Conservation (phyloP, 108 stramenopile species). For the Pseudonitzschia delicatissima region DNA sequence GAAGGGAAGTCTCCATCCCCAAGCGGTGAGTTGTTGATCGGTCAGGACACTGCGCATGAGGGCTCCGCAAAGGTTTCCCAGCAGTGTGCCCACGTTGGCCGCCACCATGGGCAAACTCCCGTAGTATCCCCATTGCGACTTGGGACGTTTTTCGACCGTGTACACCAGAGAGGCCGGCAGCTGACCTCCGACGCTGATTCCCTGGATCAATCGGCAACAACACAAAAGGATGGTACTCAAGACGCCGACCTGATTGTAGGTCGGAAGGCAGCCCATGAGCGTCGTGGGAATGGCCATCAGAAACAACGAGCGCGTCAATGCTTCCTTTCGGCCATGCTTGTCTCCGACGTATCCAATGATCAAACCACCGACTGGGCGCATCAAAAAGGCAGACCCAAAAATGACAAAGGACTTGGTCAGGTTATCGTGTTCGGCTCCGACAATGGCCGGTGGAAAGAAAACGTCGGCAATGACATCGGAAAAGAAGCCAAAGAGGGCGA, state of each 20-base stretch:
- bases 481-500: slow-evolving; percentile 76
- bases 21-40: slow-evolving; percentile 48
- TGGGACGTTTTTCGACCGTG: slow-evolving; percentile 49
- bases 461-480: slow-evolving; percentile 60
- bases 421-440: too few relatives aligned
- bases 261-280: slow-evolving; percentile 69
- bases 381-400: slow-evolving; percentile 70
- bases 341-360: slow-evolving; percentile 66
- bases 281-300: slow-evolving; percentile 70
- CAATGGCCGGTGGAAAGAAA: too few relatives aligned
- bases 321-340: slow-evolving; percentile 60
- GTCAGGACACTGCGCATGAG: slow-evolving; percentile 49
- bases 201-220: slow-evolving; percentile 58
- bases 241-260: slow-evolving; percentile 50
- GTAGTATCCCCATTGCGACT: slow-evolving; percentile 62
- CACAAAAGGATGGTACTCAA: slow-evolving; percentile 44
- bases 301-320: slow-evolving; percentile 49
- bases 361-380: slow-evolving; percentile 65
- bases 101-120: slow-evolving; percentile 57
- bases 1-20: slow-evolving; percentile 76
- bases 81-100: slow-evolving; percentile 56
- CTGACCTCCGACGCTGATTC: slow-evolving; percentile 64
- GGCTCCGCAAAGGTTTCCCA: slow-evolving; percentile 57
- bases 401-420: slow-evolving; percentile 45
- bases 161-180: slow-evolving; percentile 55